phyloP scores from a whole-genome alignment of 176 grass and related monocot species.

The Ananas comosus region DNA sequence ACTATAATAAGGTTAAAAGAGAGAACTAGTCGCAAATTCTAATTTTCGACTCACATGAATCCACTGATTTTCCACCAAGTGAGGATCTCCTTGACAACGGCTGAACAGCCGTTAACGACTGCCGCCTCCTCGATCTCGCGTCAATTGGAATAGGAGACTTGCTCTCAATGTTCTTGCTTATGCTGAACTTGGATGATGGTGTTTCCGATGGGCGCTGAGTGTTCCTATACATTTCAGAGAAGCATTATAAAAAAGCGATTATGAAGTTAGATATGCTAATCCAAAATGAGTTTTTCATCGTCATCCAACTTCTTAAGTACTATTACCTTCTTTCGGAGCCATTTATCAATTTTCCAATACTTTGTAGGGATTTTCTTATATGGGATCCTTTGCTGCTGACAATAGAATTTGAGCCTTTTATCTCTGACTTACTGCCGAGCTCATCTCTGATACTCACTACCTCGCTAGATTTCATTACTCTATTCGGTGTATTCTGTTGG shows the following conservation, averaged over 20 bases:
- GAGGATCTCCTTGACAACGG: conserved; percentile 62
- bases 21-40: too few relatives aligned
- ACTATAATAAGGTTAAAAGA: background rate
- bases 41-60: conserved; percentile 43
- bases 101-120: conserved; percentile 52
- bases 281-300: background rate
- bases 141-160: conserved; percentile 31
- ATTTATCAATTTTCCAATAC: conserved; percentile 72
- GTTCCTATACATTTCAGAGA: conserved; percentile 40
- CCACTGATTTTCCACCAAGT: conserved; percentile 49
- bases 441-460: conserved; percentile 18
- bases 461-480: conserved; percentile 30
- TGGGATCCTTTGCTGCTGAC: conserved; percentile 54
- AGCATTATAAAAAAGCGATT: background rate
- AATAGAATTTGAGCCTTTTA: conserved; percentile 28
- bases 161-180: conserved; percentile 18
- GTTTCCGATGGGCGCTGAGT: conserved; percentile 30
- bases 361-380: conserved; percentile 83
- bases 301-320: background rate
- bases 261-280: conserved; percentile 9
- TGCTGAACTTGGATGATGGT: conserved; percentile 30
- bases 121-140: conserved; percentile 45
- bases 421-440: conserved; percentile 29
- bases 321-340: conserved; percentile 68
- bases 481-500: conserved; percentile 36